Evolutionary conservation across 176 grass and related monocot species (phyloP).

Genomic region (Cenchrus americanus): DNA sequence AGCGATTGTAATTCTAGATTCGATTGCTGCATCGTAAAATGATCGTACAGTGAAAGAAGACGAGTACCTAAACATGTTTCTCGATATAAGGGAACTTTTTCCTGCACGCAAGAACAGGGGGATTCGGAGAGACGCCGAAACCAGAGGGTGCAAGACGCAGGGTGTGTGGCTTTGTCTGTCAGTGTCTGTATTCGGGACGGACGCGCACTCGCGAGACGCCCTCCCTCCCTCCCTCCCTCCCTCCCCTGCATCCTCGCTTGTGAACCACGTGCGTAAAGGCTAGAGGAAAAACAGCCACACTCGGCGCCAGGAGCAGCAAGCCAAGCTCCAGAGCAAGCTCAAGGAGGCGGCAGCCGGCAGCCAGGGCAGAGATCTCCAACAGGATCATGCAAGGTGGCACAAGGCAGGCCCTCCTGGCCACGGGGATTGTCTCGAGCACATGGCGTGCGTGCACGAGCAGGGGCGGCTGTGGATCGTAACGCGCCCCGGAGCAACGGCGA

Average conservation of each 20-base stretch:
- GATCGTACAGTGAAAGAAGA: background rate
- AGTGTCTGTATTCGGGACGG: background rate
- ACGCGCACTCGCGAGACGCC: background rate
- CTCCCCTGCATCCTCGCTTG: background rate
- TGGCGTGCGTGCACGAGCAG: constrained; percentile 11
- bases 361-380: background rate
- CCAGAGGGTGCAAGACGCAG: background rate
- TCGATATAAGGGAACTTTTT: background rate
- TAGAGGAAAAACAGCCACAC: background rate
- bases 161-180: background rate
- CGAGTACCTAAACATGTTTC: background rate
- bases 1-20: background rate
- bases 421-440: constrained; percentile 45
- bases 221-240: too few species aligned
- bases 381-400: constrained; percentile 31
- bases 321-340: background rate
- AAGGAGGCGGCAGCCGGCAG: background rate
- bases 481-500: background rate
- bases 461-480: background rate
- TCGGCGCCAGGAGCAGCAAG: background rate
- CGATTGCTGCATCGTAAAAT: background rate
- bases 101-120: background rate
- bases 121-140: too few species aligned
- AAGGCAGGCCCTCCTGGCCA: background rate
- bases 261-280: background rate